A percentile compares a stretch with the other conserved stretches of the same genome.
Conservation (phyloP, 2,329 filamentous ascomycete species). For the Colletotrichum musae region DNA sequence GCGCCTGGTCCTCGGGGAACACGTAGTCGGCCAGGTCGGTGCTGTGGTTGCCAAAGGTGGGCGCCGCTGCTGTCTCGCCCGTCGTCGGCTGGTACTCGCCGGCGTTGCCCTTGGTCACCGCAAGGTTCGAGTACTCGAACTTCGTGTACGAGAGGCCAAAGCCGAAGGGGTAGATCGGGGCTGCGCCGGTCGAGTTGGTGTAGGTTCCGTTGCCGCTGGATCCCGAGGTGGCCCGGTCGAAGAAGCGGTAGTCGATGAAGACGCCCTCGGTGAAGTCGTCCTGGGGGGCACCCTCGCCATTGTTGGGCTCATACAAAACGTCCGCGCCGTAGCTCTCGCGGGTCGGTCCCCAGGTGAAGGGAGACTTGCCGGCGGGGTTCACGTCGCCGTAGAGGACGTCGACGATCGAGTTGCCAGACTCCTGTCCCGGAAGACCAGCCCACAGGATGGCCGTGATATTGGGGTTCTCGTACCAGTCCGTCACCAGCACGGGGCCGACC, state of each 20-base stretch:
- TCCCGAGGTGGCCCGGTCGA: conserved; percentile 71
- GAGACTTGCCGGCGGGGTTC: conserved; percentile 82
- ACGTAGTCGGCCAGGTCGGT: conserved; percentile 75
- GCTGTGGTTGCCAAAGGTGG: conserved; percentile 75
- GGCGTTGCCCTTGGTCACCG: conserved; percentile 65
- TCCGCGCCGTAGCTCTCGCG: conserved; percentile 78
- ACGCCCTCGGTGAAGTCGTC: conserved; percentile 82
- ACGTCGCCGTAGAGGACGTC: conserved; percentile 88
- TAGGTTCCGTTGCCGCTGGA: conserved; percentile 45
- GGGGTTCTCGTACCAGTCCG: conserved; percentile 79
- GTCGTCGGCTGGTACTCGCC: conserved; percentile 70
- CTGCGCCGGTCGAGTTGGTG: conserved; percentile 50
- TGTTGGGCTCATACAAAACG: conserved; percentile 78
- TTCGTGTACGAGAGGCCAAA: conserved; percentile 86
- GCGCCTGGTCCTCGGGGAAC: conserved; percentile 73
- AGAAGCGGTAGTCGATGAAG: conserved; percentile 86
- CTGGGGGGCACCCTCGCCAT: conserved; percentile 76
- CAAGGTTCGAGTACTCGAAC: conserved; percentile 80
- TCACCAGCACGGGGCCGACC: conserved; percentile 82
- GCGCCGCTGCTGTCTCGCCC: conserved; percentile 75
- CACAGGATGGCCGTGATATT: conserved; percentile 90
- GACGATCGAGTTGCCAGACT: conserved; percentile 83
- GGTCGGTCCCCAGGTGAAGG: conserved; percentile 84
- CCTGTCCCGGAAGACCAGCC: conserved; percentile 86
- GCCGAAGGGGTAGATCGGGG: conserved; percentile 86